These are phyloP conservation scores for Orbilia oligospora DNA, from an alignment of 2,329 filamentous ascomycete species.

Conservation along the genomic window DNA sequence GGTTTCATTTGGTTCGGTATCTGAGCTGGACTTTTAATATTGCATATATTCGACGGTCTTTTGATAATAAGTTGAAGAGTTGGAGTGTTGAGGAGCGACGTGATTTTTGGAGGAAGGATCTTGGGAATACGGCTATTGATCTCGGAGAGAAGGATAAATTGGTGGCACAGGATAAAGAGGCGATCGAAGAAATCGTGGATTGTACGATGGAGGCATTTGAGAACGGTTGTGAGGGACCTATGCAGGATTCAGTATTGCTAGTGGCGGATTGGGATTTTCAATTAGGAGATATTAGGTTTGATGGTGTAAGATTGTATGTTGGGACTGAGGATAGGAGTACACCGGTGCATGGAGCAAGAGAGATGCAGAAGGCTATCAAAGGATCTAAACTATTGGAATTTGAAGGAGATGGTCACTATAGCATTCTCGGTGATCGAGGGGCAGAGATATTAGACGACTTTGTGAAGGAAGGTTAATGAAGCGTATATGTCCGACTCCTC, in stretches of 20 bases:
- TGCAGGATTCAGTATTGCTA: slow-evolving; percentile 64
- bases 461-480: slow-evolving; percentile 7
- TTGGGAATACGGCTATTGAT: slow-evolving; percentile 1
- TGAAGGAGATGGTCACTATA: slow-evolving; percentile 66
- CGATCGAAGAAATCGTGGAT: slow-evolving; percentile 41
- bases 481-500: not conserved
- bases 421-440: slow-evolving; percentile 59
- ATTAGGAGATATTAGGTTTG: slow-evolving; percentile 64
- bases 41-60: slow-evolving; percentile 59
- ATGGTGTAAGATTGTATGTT: slow-evolving; percentile 65
- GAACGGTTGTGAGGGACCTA: slow-evolving; percentile 62
- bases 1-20: slow-evolving; percentile 60
- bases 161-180: slow-evolving; percentile 47
- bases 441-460: slow-evolving; percentile 46
- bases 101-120: slow-evolving; percentile 54
- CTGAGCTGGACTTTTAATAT: slow-evolving; percentile 58
- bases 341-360: slow-evolving; percentile 65
- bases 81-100: slow-evolving; percentile 63
- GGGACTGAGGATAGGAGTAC: slow-evolving; percentile 64
- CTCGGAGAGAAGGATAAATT: slow-evolving; percentile 40
- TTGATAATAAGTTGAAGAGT: slow-evolving; percentile 53
- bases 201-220: slow-evolving; percentile 64
- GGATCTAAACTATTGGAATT: slow-evolving; percentile 66
- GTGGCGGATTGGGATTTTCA: slow-evolving; percentile 65
- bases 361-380: slow-evolving; percentile 66